These are phyloP conservation scores for Phallus indusiatus DNA, from an alignment of 768 basidiomycete species.

Conservation along the genomic window DNA sequence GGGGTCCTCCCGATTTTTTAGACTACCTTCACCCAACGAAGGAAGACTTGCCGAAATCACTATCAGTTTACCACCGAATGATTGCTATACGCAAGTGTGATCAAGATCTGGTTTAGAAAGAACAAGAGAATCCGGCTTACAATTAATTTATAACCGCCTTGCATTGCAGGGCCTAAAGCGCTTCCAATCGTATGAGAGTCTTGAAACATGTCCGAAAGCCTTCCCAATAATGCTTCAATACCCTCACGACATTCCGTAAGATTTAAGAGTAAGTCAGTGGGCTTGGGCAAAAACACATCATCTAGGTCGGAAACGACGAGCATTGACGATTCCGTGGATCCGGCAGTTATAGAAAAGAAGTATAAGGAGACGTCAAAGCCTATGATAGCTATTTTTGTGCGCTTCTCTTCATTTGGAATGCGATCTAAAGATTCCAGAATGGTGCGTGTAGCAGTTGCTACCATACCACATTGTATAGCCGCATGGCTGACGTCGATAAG, in stretches of 20 bases:
- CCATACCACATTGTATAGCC: constrained; percentile 93
- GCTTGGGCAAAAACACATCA: constrained; percentile 96
- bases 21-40: constrained; percentile 76
- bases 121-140: constrained; percentile 28
- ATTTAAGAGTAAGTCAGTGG: constrained; percentile 93
- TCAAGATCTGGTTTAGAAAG: not conserved
- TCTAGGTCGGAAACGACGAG: constrained; percentile 95
- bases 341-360: constrained; percentile 89
- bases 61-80: constrained; percentile 92
- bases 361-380: constrained; percentile 89
- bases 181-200: constrained; percentile 91
- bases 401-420: constrained; percentile 87
- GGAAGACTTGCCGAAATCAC: constrained; percentile 82
- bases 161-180: constrained; percentile 88
- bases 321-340: constrained; percentile 77
- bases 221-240: constrained; percentile 71
- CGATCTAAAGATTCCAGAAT: constrained; percentile 93
- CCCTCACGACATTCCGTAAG: constrained; percentile 73
- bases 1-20: constrained; percentile 95
- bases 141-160: constrained; percentile 94
- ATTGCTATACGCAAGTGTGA: constrained; percentile 38
- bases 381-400: constrained; percentile 89
- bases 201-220: constrained; percentile 94
- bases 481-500: constrained; percentile 92
- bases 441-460: constrained; percentile 94